A percentile compares a stretch with the other conserved stretches of the same genome.
These are phyloP conservation scores for Closterium sp. DNA, from an alignment of 139 green algal species.

Conservation along the genomic window DNA sequence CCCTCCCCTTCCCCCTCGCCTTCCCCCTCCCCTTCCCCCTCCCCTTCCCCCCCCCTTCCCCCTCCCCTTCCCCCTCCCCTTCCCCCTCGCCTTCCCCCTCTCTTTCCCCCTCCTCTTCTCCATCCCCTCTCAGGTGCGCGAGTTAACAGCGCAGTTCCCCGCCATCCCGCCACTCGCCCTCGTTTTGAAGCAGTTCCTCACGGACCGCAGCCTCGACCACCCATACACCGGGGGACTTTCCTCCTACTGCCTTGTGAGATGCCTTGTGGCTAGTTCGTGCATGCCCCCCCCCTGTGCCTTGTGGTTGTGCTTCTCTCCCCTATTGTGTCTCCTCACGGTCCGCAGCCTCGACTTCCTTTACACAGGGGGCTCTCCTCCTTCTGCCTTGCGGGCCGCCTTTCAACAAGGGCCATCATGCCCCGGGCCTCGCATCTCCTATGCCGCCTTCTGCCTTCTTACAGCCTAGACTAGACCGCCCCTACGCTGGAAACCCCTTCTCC, in stretches of 20 bases:
- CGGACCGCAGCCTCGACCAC: slow-evolving; percentile 35
- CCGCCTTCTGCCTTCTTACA: no score
- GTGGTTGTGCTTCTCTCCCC: not conserved
- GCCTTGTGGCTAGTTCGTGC: not conserved
- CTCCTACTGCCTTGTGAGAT: slow-evolving; percentile 42
- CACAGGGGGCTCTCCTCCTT: no score
- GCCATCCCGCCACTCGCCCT: slow-evolving; percentile 21
- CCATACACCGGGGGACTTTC: slow-evolving; percentile 32
- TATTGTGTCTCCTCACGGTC: no score
- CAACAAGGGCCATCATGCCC: no score
- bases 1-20: not conserved
- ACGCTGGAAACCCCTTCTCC: slow-evolving; percentile 28
- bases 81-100: not conserved
- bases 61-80: no score
- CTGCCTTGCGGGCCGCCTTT: no score
- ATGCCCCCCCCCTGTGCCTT: not conserved
- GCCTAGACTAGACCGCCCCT: not conserved
- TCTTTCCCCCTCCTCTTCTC: no score
- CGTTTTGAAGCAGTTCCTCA: slow-evolving; percentile 38
- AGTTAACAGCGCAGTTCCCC: slow-evolving; percentile 29
- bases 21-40: not conserved
- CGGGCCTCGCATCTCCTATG: no score
- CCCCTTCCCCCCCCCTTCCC: not conserved
- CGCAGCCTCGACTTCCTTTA: no score
- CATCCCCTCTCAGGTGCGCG: slow-evolving; percentile 23